Evolutionary conservation across 2,329 filamentous ascomycete genomes (phyloP).

Genomic region (Ploettnerulaceae sp.): DNA sequence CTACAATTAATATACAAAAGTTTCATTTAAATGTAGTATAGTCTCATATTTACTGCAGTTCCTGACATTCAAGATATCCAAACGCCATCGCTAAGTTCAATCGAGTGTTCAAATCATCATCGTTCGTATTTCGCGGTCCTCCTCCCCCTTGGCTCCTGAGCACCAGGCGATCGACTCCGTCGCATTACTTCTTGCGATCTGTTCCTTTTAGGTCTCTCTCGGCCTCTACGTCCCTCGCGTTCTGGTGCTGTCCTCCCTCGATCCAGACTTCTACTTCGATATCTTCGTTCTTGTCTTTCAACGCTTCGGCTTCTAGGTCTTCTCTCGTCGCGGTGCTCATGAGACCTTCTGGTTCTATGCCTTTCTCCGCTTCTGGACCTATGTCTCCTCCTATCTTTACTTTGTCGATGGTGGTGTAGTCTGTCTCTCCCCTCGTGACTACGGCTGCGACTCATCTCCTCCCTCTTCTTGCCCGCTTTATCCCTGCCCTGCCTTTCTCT

Average conservation of each 20-base stretch:
- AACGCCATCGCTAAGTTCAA: conserved; percentile 16
- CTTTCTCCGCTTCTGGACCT: conserved; percentile 28
- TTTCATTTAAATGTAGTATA: no score
- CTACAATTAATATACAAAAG: no score
- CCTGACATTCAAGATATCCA: neutral
- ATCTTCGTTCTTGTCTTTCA: conserved; percentile 22
- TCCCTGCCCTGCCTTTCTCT: conserved; percentile 9
- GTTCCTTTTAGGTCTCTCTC: conserved; percentile 19
- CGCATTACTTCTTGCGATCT: conserved; percentile 11
- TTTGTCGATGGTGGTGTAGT: no score
- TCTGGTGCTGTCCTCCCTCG: conserved; percentile 28
- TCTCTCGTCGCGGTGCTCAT: conserved; percentile 25
- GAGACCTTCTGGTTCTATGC: conserved; percentile 21
- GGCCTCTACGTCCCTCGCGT: conserved; percentile 19
- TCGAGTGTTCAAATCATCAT: neutral
- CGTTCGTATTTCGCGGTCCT: conserved; percentile 4
- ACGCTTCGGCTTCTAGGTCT: conserved; percentile 29
- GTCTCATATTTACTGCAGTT: no score
- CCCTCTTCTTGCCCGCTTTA: conserved; percentile 12
- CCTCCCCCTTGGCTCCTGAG: conserved; percentile 9
- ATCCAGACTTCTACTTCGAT: conserved; percentile 32
- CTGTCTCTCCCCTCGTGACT: conserved; percentile 29
- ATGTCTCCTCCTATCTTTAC: no score
- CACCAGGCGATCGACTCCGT: conserved; percentile 20
- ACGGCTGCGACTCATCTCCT: conserved; percentile 34